phyloP scores from a whole-genome alignment of 345 rosid species.

The Atalantia buxifolia region DNA sequence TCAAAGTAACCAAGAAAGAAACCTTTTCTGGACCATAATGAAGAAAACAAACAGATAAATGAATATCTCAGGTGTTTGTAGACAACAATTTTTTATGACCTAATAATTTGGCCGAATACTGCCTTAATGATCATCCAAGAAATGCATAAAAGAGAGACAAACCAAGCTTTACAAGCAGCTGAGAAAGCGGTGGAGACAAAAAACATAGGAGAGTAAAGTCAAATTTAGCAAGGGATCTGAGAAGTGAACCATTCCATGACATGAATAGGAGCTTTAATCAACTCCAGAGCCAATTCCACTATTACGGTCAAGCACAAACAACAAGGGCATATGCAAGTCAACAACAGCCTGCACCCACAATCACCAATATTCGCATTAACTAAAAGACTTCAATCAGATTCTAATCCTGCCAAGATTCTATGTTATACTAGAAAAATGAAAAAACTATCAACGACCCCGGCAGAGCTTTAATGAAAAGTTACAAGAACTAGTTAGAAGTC shows the following conservation, averaged over 20 bases:
- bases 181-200: not conserved
- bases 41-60: not conserved
- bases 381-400: not conserved
- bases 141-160: not conserved
- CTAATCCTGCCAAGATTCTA: not conserved
- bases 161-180: not conserved
- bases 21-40: too few relatives aligned
- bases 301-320: constrained; percentile 61
- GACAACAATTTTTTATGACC: not conserved
- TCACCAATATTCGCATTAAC: not conserved
- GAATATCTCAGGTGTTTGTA: not conserved
- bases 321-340: constrained; percentile 70
- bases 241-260: constrained; percentile 71
- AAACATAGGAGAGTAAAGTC: not conserved
- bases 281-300: constrained; percentile 57
- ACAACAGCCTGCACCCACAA: constrained; percentile 51
- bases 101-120: too few relatives aligned
- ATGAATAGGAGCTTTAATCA: constrained; percentile 63
- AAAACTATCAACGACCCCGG: not conserved
- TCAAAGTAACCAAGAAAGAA: not conserved
- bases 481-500: not conserved
- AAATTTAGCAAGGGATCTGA: constrained; percentile 54
- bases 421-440: not conserved
- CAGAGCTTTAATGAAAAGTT: not conserved
- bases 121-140: not conserved